Evolutionary conservation across 108 stramenopile genomes (phyloP).

Genomic region (Pseudonitzschia multistriata): DNA sequence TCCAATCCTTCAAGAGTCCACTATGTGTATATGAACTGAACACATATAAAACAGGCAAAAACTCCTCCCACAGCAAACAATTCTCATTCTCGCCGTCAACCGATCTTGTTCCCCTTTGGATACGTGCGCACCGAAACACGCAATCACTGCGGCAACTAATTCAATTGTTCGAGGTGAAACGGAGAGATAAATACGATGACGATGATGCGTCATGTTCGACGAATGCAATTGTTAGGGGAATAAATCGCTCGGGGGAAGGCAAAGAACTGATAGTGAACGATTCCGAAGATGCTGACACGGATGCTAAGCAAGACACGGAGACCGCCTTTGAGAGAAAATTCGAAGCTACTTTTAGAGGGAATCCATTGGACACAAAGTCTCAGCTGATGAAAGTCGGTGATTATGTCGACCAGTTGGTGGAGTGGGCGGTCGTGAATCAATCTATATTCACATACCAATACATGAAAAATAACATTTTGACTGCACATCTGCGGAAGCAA

Average conservation of each 20-base stretch:
- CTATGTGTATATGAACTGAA: conserved; percentile 12
- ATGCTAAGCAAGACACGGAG: not conserved
- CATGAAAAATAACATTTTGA: conserved; percentile 17
- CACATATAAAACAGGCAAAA: not conserved
- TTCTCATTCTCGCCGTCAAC: conserved; percentile 18
- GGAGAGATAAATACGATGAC: not conserved
- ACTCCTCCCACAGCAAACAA: not conserved
- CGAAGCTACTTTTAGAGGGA: conserved; percentile 30
- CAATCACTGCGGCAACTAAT: conserved; percentile 37
- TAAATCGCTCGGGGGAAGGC: not conserved
- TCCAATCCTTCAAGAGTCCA: conserved; percentile 16
- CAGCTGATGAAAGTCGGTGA: conserved; percentile 13
- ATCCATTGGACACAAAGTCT: conserved; percentile 17
- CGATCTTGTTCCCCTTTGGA: conserved; percentile 52
- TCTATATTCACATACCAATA: conserved; percentile 27
- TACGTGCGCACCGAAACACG: conserved; percentile 52
- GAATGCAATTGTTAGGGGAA: not conserved
- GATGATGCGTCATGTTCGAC: not conserved
- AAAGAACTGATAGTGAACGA: not conserved
- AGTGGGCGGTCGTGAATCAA: conserved; percentile 53
- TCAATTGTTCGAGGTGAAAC: conserved; percentile 35
- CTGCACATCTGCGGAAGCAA: not conserved
- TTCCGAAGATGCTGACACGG: not conserved
- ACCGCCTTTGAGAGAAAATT: too few relatives aligned
- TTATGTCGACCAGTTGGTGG: conserved; percentile 33